phyloP scores from a whole-genome alignment of 164 flowering plant species.

The Litsea cubeba region DNA sequence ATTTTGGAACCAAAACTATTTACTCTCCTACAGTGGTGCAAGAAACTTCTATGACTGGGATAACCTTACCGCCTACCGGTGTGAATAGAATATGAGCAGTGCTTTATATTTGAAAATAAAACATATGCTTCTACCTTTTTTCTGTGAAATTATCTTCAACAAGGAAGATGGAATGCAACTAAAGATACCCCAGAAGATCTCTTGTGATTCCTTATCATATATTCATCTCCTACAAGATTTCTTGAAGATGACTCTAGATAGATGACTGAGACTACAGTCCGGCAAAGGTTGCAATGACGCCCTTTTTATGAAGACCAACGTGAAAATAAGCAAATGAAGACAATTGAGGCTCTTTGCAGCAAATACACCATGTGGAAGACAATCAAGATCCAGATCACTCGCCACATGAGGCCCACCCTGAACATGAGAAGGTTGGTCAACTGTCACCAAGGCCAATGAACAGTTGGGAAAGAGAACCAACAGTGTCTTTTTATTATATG shows the following conservation, averaged over 20 bases:
- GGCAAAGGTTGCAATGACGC: neutral
- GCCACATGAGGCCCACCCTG: neutral
- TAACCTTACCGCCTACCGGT: neutral
- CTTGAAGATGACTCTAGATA: neutral
- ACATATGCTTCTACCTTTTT: neutral
- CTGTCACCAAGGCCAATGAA: too few species aligned
- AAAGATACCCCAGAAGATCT: neutral
- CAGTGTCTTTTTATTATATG: neutral
- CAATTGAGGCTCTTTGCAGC: neutral
- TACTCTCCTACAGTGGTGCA: conserved; percentile 61
- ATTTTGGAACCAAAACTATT: conserved; percentile 37
- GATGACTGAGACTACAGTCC: neutral
- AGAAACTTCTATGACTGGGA: conserved; percentile 36
- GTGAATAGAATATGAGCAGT: neutral
- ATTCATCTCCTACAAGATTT: neutral
- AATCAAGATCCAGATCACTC: neutral
- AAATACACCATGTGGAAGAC: neutral
- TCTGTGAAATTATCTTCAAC: neutral
- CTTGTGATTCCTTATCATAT: neutral
- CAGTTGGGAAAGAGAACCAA: neutral
- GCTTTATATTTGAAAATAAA: neutral
- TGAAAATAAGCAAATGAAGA: neutral
- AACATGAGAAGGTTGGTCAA: too few species aligned
- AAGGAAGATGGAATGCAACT: neutral
- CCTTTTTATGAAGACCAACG: neutral